A percentile compares a stretch with the other conserved stretches of the same genome.
phyloP scores from a whole-genome alignment of 805 yeast species.

The Candida ortonii region DNA sequence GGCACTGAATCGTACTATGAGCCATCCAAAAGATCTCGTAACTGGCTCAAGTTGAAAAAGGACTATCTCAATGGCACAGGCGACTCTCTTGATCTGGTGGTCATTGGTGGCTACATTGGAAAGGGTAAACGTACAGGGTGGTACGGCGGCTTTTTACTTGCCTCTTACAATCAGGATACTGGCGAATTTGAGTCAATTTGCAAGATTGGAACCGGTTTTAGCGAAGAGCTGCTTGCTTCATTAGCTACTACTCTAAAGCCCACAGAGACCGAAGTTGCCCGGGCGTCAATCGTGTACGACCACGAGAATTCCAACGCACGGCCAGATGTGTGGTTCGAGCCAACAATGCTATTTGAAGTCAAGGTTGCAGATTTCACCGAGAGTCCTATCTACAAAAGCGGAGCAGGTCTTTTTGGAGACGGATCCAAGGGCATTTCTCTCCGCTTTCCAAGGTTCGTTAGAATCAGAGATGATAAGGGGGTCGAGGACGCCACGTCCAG shows the following conservation, averaged over 20 bases:
- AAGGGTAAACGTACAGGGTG: slow-evolving; percentile 92
- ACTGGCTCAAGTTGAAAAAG: slow-evolving; percentile 94
- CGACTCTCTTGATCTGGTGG: slow-evolving; percentile 90
- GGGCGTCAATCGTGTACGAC: slow-evolving; percentile 66
- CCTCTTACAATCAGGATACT: slow-evolving; percentile 84
- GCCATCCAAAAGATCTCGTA: slow-evolving; percentile 91
- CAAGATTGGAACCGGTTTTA: slow-evolving; percentile 96
- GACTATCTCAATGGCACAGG: slow-evolving; percentile 95
- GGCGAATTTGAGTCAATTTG: slow-evolving; percentile 95
- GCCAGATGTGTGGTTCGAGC: slow-evolving; percentile 96
- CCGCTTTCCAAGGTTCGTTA: slow-evolving; percentile 82
- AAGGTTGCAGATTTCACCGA: slow-evolving; percentile 86
- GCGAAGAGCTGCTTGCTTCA: slow-evolving; percentile 72
- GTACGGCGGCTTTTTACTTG: slow-evolving; percentile 91
- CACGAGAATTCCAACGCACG: slow-evolving; percentile 55
- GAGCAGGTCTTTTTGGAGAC: slow-evolving; percentile 57
- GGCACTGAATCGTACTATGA: slow-evolving; percentile 83
- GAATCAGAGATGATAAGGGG: slow-evolving; percentile 81
- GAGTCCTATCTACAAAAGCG: slow-evolving; percentile 88
- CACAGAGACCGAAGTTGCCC: slow-evolving; percentile 62
- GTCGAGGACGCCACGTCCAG: slow-evolving; percentile 85
- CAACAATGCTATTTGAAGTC: slow-evolving; percentile 79
- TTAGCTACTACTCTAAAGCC: slow-evolving; percentile 62
- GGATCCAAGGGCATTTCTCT: slow-evolving; percentile 70
- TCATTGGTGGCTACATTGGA: slow-evolving; percentile 91